These are phyloP conservation scores for Populus hybrid DNA, from an alignment of 441 rosid species.

Conservation along the genomic window DNA sequence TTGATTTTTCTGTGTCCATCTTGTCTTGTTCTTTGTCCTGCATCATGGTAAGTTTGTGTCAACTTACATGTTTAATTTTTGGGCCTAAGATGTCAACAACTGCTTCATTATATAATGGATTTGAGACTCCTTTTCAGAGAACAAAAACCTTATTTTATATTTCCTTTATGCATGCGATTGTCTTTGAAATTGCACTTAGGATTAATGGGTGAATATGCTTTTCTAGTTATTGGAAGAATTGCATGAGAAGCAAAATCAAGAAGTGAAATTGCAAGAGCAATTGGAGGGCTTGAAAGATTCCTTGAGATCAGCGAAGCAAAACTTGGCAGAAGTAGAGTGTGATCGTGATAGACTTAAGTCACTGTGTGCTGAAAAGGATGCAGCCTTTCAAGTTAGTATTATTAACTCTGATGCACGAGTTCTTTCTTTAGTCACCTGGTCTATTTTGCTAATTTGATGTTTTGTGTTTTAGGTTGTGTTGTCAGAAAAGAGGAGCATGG, in stretches of 20 bases:
- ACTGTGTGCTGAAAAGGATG: conserved; percentile 59
- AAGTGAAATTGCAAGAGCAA: conserved; percentile 59
- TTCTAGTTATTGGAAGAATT: conserved; percentile 67
- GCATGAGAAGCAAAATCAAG: conserved; percentile 63
- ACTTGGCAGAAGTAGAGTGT: conserved; percentile 38
- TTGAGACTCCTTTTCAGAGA: neutral
- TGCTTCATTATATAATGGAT: neutral
- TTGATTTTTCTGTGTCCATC: neutral
- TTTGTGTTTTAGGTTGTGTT: conserved; percentile 46
- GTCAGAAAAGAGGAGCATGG: conserved; percentile 58
- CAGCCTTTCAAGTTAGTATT: conserved; percentile 62
- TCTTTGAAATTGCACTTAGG: conserved; percentile 1
- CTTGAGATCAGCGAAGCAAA: conserved; percentile 65
- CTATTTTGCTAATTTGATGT: conserved; percentile 4
- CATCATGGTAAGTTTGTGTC: neutral
- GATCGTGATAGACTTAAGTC: conserved; percentile 61
- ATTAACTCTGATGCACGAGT: conserved; percentile 9
- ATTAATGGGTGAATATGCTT: conserved; percentile 22
- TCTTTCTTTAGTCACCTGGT: conserved; percentile 2
- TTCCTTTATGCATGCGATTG: neutral
- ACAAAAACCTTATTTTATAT: neutral
- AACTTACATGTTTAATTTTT: neutral
- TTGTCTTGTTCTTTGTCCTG: neutral
- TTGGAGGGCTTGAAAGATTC: conserved; percentile 53
- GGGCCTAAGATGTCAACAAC: neutral